Evolutionary conservation across 1,284 basidiomycete genomes (phyloP).

Genomic region (Rugosomyces carneus): DNA sequence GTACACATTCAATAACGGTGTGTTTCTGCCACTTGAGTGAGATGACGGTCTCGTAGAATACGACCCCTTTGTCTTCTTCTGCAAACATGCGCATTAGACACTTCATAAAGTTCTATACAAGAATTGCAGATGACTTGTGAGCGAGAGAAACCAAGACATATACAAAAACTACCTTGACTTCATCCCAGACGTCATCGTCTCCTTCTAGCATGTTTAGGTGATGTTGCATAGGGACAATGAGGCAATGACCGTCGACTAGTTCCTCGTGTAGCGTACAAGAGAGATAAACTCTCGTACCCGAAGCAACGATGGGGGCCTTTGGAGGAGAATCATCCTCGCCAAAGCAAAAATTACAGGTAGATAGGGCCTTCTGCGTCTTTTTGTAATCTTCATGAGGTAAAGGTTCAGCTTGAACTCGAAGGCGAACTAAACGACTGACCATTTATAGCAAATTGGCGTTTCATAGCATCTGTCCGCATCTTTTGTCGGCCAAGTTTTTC

Average conservation of each 20-base stretch:
- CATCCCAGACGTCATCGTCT: slow-evolving; percentile 98
- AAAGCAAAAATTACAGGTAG: slow-evolving; percentile 84
- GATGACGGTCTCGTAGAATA: slow-evolving; percentile 93
- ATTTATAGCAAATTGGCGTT: slow-evolving; percentile 93
- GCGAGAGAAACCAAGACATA: background rate
- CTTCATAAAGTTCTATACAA: slow-evolving; percentile 93
- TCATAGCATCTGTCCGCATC: slow-evolving; percentile 94
- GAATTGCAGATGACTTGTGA: slow-evolving; percentile 8
- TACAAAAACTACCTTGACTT: slow-evolving; percentile 65
- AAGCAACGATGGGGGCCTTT: slow-evolving; percentile 80
- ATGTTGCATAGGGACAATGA: slow-evolving; percentile 96
- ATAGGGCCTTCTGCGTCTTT: slow-evolving; percentile 85
- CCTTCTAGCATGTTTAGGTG: slow-evolving; percentile 87
- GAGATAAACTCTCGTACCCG: slow-evolving; percentile 87
- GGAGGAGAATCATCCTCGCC: slow-evolving; percentile 84
- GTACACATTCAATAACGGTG: slow-evolving; percentile 89
- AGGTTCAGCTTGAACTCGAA: background rate
- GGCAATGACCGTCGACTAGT: slow-evolving; percentile 82
- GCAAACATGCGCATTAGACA: slow-evolving; percentile 93
- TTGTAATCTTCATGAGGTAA: slow-evolving; percentile 67
- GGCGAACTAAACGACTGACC: slow-evolving; percentile 40
- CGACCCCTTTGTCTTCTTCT: slow-evolving; percentile 80
- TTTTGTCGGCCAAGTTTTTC: slow-evolving; percentile 88
- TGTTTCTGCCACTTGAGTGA: slow-evolving; percentile 85
- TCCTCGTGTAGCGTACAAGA: slow-evolving; percentile 85